phyloP scores from a whole-genome alignment of 169 alveolate species.

The Cryptosporidium ubiquitum region DNA sequence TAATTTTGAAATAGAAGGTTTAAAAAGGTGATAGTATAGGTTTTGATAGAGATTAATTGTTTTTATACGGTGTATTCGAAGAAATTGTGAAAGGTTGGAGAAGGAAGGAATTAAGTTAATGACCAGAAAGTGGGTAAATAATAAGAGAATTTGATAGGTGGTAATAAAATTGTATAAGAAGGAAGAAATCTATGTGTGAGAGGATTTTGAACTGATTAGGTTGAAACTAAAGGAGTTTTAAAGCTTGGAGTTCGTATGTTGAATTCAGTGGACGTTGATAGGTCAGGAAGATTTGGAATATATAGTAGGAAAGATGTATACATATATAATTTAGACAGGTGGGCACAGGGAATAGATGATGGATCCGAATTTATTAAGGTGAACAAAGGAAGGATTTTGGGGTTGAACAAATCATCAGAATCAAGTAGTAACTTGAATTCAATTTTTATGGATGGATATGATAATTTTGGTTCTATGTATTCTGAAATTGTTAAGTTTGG shows the following conservation, averaged over 20 bases:
- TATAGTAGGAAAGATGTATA: not conserved
- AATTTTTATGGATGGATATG: conserved; percentile 12
- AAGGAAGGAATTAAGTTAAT: not conserved
- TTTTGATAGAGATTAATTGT: not conserved
- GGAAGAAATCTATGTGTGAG: not conserved
- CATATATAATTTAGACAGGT: not conserved
- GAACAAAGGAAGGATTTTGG: not conserved
- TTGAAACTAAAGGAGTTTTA: not conserved
- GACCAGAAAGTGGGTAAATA: not conserved
- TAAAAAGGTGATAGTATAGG: too few species aligned
- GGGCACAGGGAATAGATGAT: not conserved
- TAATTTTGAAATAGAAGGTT: not conserved
- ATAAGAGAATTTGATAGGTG: not conserved
- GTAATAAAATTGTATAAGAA: not conserved
- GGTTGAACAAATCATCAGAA: not conserved
- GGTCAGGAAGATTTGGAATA: conserved; percentile 19
- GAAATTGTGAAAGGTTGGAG: not conserved
- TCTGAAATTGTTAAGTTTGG: conserved; percentile 53
- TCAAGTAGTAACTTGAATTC: conserved; percentile 2
- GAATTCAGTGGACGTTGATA: conserved; percentile 43
- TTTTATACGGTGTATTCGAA: not conserved
- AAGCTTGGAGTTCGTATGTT: not conserved
- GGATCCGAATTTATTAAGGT: not conserved
- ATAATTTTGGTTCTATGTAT: not conserved
- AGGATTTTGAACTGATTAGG: not conserved